A percentile compares a stretch with the other conserved stretches of the same genome.
phyloP scores from a whole-genome alignment of 2,329 filamentous ascomycete genomes.

The Zymoseptoria brevis region DNA sequence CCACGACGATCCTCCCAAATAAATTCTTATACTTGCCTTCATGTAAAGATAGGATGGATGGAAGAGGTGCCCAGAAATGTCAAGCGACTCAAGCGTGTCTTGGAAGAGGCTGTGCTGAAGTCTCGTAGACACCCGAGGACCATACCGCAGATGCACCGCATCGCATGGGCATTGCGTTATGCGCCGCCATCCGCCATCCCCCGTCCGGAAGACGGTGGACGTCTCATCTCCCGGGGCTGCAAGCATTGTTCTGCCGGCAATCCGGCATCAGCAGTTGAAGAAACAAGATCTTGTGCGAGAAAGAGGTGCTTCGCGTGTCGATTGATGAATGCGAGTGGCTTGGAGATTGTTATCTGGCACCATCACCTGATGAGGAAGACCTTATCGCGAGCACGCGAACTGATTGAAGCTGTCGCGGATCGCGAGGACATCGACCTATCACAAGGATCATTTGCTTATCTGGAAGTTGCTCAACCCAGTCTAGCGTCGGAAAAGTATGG shows the following conservation, averaged over 20 bases:
- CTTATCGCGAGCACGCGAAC: not conserved
- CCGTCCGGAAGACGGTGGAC: not conserved
- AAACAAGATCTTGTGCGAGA: not conserved
- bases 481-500: not conserved
- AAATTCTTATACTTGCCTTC: not conserved
- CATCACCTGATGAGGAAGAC: not conserved
- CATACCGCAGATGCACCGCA: not conserved
- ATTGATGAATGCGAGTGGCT: not conserved
- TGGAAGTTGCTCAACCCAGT: not conserved
- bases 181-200: not conserved
- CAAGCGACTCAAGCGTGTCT: not conserved
- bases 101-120: not conserved
- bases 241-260: not conserved
- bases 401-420: not conserved
- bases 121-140: not conserved
- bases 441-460: not conserved
- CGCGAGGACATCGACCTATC: not conserved
- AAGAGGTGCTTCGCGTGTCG: not conserved
- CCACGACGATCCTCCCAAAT: not conserved
- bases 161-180: not conserved
- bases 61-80: not conserved
- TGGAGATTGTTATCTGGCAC: not conserved
- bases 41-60: not conserved
- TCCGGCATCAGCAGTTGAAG: not conserved
- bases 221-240: not conserved